Base-by-base conservation (phyloP, 148 eudicot genomes). In the Persicaria maculosa region DNA sequence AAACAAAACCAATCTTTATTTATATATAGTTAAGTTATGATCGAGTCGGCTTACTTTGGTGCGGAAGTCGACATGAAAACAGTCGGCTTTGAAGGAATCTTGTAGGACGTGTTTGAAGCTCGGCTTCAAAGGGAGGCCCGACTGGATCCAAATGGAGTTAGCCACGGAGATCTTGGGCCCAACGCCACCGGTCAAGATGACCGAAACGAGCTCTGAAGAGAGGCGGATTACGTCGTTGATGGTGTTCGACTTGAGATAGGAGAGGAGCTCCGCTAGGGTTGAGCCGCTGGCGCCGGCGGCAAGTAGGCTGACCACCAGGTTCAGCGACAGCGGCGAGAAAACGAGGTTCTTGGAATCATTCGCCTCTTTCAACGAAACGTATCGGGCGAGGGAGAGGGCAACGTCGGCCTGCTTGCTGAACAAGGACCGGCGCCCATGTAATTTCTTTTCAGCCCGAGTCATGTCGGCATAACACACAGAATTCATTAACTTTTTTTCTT, bases 101-200 rank as follows among this genome's bases (percentile, higher is more conserved):
- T 25, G 31, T 0, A 25, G 31, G 1, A 25, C 31, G 31, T 25
- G 31, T 25, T 25, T 25, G 31, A 25, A 25, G 1, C 31, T 25
- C 31, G 31, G 31, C 72, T 88, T 87, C 17, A 90, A 55, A 17
- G 76, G 54, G 9, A 87, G 76, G 5, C 80, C 77, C 40, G 67
- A 84, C 25, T 93, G 94, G 1, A 89, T 75, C 98, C 97, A 93
- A 22, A 91, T 82, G 6, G 92, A 92, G 68, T 89, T 89, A 6
- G 88, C 92, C 4, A 86, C 83, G 1, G 89, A 80, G 81, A 93
- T 15, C 61, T 52, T 53, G 6, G 93, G 92, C 20, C 94, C 98
- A 43, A 94, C 92, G 0, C 88, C 97, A 73, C 86, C 92, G 17
- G 92, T 79, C 15, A 93, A 80, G 15, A 93, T 76, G 20, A 83